Base-by-base conservation (phyloP, 2,329 filamentous ascomycete genomes). In the Fusarium sp. region DNA sequence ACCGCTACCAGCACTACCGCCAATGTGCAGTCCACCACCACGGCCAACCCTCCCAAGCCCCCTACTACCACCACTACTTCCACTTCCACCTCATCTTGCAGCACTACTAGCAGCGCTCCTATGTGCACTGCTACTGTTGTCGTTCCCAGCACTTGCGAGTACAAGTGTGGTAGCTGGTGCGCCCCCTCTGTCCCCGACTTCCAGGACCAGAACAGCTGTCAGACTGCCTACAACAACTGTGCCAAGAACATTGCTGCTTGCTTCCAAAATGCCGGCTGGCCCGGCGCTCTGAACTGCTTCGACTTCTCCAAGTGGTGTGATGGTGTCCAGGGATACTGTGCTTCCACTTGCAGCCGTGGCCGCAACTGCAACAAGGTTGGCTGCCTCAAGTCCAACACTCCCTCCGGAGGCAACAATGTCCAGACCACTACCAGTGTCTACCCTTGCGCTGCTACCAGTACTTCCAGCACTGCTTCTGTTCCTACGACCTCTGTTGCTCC, bases 81-180 rank as follows among this genome's bases (percentile, higher is more conserved):
- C 24, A 79, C 76, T 15, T 70, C 72, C 20, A 60, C 59, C 15
- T 52, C 63, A 13, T 71, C 66, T 13, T 73, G 75, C 39, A 78
- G 76, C 28, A 81, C 78, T 22, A 81, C 80, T 17, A 77, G 75
- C 28, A 76, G 77, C 39, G 73, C 81, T 40, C 72, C 81, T n/a
- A 75, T 85, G 53, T 88, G 86, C 77, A 85, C 82, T 11, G 77
- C 81, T 48, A 86, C 84, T 24, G 75, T 78, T 24, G 79, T 81
- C 13, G 75, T 81, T 24, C 82, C 84, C 11, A 76, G 84, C 48
- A 79, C 77, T 31, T 88, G 86, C 76, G 86, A 88, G 74, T 88
- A 86, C 77, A 79, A 83, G 68, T 84, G 83, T 67, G 87, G 86
- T 48, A 82, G 81, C 63, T 88, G 86, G 85, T 87, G 85, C 73